phyloP scores from a whole-genome alignment of 2,329 filamentous ascomycete species.

The Botrytis hyacinthi region DNA sequence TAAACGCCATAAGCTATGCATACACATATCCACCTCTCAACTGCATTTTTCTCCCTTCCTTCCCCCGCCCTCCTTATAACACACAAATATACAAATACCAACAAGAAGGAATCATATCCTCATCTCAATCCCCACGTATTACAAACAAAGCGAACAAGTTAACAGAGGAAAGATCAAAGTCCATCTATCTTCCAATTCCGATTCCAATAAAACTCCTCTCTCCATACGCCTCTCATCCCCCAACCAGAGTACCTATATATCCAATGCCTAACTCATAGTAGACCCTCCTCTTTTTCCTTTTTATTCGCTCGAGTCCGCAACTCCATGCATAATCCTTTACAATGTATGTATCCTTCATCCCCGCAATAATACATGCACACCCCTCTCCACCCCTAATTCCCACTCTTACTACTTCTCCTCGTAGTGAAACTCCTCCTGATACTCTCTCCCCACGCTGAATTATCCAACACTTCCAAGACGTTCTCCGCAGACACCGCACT shows the following conservation, averaged over 20 bases:
- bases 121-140: not conserved
- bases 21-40: not conserved
- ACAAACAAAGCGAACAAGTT: not conserved
- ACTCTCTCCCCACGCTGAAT: constrained; percentile 91
- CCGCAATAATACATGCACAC: not conserved
- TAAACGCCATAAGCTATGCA: not conserved
- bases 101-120: not conserved
- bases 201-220: not conserved
- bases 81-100: not conserved
- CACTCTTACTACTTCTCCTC: constrained; percentile 43
- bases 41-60: not conserved
- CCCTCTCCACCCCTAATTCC: not conserved
- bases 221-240: not conserved
- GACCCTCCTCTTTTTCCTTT: not conserved
- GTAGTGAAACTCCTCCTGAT: constrained; percentile 83
- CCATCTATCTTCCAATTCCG: not conserved
- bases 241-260: not conserved
- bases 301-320: not conserved
- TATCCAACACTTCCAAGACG: constrained; percentile 80
- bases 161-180: not conserved
- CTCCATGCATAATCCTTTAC: not conserved
- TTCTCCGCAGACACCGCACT: constrained; percentile 73
- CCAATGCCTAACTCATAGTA: not conserved
- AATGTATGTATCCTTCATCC: not conserved
- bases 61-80: not conserved